Conservation (phyloP, 495 filamentous ascomycete species). For the Pyronema omphalodes region DNA sequence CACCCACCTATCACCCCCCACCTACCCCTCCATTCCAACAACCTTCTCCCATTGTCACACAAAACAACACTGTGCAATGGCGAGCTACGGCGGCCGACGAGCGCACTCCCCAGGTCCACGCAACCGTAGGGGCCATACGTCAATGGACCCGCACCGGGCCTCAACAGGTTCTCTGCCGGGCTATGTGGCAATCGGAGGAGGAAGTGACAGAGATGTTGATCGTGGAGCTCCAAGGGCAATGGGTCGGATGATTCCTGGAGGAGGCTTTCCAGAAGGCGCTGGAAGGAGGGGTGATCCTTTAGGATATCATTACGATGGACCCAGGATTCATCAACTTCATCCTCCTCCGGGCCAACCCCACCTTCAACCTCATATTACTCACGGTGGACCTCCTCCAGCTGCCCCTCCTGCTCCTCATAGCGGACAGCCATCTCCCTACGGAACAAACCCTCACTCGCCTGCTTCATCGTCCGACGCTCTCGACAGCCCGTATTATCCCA, state of each 20-base stretch:
- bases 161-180: conserved; percentile 17
- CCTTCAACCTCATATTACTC: conserved; percentile 3
- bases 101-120: conserved; percentile 6
- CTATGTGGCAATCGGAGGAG: not conserved
- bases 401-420: conserved; percentile 5
- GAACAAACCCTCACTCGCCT: conserved; percentile 15
- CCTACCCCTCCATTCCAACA: no score
- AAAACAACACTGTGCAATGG: not conserved
- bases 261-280: conserved; percentile 2
- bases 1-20: no score
- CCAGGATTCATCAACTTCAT: not conserved
- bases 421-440: conserved; percentile 9
- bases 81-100: not conserved
- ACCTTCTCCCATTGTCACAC: not conserved
- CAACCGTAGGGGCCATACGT: conserved; percentile 6
- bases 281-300: not conserved
- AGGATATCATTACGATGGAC: not conserved
- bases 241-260: conserved; percentile 1
- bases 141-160: conserved; percentile 12
- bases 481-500: conserved; percentile 1
- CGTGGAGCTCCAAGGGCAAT: not conserved
- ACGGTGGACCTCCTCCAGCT: conserved; percentile 11
- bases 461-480: conserved; percentile 16
- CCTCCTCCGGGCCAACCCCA: conserved; percentile 1
- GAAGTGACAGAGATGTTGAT: not conserved